Conservation (phyloP, 1,139 yeast genomes). For the Yamadazyma membranifaciens region DNA sequence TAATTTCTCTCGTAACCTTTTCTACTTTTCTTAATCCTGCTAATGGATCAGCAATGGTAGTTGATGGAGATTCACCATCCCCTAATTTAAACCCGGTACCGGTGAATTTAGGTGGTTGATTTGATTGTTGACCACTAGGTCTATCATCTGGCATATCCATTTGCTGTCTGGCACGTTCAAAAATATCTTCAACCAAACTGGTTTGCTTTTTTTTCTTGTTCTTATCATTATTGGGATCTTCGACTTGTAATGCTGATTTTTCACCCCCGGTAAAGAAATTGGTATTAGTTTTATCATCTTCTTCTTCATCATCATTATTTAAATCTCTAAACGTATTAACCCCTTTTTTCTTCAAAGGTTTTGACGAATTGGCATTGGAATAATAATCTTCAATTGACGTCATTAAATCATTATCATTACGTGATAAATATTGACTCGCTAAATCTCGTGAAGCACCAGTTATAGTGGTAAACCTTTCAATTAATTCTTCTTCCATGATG, state of each 20-base stretch:
- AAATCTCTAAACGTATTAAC: slow-evolving; percentile 53
- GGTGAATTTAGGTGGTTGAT: slow-evolving; percentile 28
- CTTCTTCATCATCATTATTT: slow-evolving; percentile 44
- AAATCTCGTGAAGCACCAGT: slow-evolving; percentile 37
- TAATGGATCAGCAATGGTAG: slow-evolving; percentile 30
- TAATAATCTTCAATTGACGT: slow-evolving; percentile 46
- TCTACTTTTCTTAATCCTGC: slow-evolving; percentile 34
- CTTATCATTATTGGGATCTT: slow-evolving; percentile 66
- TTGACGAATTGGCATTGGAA: slow-evolving; percentile 18
- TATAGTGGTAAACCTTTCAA: slow-evolving; percentile 52
- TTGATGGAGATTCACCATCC: slow-evolving; percentile 49
- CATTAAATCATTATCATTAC: slow-evolving; percentile 38
- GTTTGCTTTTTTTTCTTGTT: slow-evolving; percentile 40
- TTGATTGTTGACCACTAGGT: slow-evolving; percentile 30
- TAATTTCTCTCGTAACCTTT: slow-evolving; percentile 70
- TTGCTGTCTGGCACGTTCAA: slow-evolving; percentile 45
- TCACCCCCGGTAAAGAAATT: slow-evolving; percentile 95
- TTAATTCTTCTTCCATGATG: slow-evolving; percentile 16
- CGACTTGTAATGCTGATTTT: slow-evolving; percentile 89
- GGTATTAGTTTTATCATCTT: slow-evolving; percentile 64
- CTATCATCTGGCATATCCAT: slow-evolving; percentile 45
- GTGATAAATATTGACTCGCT: slow-evolving; percentile 43
- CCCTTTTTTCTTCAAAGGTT: slow-evolving; percentile 18
- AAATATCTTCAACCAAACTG: slow-evolving; percentile 46
- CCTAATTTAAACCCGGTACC: slow-evolving; percentile 89